A percentile compares a stretch with the other conserved stretches of the same genome.
These are phyloP conservation scores for Millerago galiae DNA, from an alignment of 805 yeast genomes.

Conservation along the genomic window DNA sequence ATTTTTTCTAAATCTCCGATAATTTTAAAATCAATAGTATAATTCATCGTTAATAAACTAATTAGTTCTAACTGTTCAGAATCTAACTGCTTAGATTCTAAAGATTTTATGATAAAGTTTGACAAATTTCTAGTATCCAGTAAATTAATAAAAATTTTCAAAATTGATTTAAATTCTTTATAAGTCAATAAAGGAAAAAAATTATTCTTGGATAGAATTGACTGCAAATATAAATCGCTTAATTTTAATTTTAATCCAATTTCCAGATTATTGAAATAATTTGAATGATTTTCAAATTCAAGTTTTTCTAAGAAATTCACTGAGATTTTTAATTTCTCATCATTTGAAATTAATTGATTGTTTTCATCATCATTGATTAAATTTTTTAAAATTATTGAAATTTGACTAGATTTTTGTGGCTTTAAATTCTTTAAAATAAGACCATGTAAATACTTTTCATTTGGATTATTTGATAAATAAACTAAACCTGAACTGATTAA, in stretches of 20 bases:
- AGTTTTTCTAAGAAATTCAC: slow-evolving; percentile 28
- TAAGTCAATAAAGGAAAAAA: slow-evolving; percentile 33
- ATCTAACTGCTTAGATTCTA: slow-evolving; percentile 16
- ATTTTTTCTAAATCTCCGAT: slow-evolving; percentile 3
- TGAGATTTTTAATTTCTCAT: slow-evolving; percentile 21
- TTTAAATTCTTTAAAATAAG: slow-evolving; percentile 54
- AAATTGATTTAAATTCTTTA: slow-evolving; percentile 24
- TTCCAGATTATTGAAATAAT: slow-evolving; percentile 20
- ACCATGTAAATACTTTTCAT: slow-evolving; percentile 49
- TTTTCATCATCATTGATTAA: slow-evolving; percentile 24
- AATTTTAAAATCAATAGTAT: not conserved
- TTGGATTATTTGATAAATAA: slow-evolving; percentile 46
- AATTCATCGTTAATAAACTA: slow-evolving; percentile 1
- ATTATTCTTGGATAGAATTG: slow-evolving; percentile 20
- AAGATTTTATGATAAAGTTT: slow-evolving; percentile 10
- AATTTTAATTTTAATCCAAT: slow-evolving; percentile 27
- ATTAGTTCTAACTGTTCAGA: slow-evolving; percentile 14
- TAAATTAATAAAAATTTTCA: slow-evolving; percentile 10
- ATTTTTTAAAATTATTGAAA: slow-evolving; percentile 47
- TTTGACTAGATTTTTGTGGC: slow-evolving; percentile 44
- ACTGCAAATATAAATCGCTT: slow-evolving; percentile 27
- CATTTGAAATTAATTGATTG: slow-evolving; percentile 8
- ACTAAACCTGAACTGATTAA: slow-evolving; percentile 83
- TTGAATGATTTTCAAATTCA: slow-evolving; percentile 11
- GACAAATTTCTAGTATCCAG: slow-evolving; percentile 25